phyloP scores from a whole-genome alignment of 2,329 filamentous ascomycete genomes.

The Talaromyces sp. region DNA sequence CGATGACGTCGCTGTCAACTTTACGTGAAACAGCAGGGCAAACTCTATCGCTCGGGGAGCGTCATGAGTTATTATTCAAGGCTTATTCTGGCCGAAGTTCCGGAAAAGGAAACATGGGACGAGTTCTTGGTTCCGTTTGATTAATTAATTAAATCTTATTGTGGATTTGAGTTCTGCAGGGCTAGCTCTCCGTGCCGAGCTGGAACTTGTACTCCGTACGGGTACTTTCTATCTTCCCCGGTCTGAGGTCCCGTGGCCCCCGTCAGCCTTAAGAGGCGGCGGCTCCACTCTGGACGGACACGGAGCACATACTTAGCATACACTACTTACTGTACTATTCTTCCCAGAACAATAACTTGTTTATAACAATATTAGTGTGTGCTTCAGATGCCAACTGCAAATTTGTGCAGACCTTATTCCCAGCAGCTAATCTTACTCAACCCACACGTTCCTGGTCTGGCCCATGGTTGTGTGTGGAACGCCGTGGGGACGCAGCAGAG shows the following conservation, averaged over 20 bases:
- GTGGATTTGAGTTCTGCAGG: background rate
- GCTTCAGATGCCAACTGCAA: too few relatives aligned
- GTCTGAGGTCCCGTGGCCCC: conserved; percentile 7
- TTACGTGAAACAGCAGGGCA: background rate
- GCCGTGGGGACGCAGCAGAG: background rate
- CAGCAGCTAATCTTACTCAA: background rate
- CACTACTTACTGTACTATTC: too few relatives aligned
- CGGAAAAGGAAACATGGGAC: background rate
- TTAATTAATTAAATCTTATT: background rate
- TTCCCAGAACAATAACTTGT: too few relatives aligned
- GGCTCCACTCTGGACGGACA: conserved; percentile 6
- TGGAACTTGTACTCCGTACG: too few relatives aligned
- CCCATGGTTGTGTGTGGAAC: background rate
- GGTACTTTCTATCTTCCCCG: background rate
- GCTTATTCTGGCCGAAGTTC: background rate
- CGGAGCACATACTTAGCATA: too few relatives aligned
- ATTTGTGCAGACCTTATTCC: too few relatives aligned
- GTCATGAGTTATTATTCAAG: background rate
- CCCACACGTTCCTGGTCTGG: background rate
- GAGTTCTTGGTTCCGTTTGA: background rate
- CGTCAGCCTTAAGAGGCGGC: conserved; percentile 34
- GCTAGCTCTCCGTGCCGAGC: too few relatives aligned
- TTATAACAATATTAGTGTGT: too few relatives aligned
- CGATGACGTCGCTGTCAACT: background rate
- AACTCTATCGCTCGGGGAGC: background rate